Evolutionary conservation across 192 early-diverging fungal species (phyloP).

Genomic region (Backusella liffmaniae): DNA sequence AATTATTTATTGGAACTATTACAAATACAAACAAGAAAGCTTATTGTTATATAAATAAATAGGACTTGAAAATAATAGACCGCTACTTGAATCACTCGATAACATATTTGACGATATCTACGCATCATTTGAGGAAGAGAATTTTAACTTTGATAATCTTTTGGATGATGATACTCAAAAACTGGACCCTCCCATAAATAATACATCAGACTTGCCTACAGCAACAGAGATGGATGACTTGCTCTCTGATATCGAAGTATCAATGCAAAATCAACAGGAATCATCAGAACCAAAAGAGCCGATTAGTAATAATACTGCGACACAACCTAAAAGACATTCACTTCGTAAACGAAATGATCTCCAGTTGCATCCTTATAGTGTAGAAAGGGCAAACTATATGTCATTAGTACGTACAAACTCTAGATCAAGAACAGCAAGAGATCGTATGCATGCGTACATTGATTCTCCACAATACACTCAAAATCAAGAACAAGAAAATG

Average conservation of each 20-base stretch:
- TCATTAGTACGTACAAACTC: not conserved
- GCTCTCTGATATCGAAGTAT: not conserved
- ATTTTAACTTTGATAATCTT: not conserved
- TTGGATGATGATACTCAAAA: not conserved
- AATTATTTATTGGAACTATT: not conserved
- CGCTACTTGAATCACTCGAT: not conserved
- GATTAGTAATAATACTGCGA: no score
- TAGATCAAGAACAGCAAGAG: not conserved
- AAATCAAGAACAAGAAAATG: not conserved
- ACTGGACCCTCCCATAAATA: not conserved
- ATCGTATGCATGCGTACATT: not conserved
- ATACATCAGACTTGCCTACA: not conserved
- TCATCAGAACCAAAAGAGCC: no score
- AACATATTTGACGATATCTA: not conserved
- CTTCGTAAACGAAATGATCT: not conserved
- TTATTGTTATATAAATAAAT: not conserved
- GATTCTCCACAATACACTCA: not conserved
- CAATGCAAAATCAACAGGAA: not conserved
- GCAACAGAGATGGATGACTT: not conserved
- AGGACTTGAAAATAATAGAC: not conserved
- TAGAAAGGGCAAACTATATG: not conserved
- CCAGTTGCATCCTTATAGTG: not conserved
- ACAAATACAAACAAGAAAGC: not conserved
- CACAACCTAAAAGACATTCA: not conserved
- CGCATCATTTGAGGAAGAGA: not conserved